Conservation (phyloP, 1,284 basidiomycete species). For the Leccinum holopus region DNA sequence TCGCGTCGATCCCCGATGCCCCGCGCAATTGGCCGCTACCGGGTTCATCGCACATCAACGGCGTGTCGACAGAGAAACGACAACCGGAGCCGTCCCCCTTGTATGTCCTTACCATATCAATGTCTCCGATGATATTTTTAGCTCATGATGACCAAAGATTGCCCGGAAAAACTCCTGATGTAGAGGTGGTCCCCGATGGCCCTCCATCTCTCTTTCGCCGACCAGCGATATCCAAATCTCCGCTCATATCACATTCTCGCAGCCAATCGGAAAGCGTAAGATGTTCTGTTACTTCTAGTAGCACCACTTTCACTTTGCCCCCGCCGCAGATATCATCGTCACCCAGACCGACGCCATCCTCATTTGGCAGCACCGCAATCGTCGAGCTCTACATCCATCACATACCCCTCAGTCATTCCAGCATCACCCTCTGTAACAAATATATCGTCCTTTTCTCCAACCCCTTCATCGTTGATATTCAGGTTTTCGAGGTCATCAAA, state of each 20-base stretch:
- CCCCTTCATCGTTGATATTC: constrained; percentile 22
- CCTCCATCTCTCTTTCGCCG: constrained; percentile 37
- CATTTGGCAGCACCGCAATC: constrained; percentile 32
- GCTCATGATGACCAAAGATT: constrained; percentile 16
- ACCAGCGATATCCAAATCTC: constrained; percentile 38
- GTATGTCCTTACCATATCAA: constrained; percentile 18
- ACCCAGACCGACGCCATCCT: constrained; percentile 35
- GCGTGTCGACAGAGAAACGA: constrained; percentile 18
- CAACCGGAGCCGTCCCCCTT: constrained; percentile 16
- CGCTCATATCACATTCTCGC: constrained; percentile 42
- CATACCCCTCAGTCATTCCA: constrained; percentile 44
- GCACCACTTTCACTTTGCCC: constrained; percentile 11
- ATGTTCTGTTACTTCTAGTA: neutral
- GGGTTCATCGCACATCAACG: constrained; percentile 18
- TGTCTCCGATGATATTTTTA: constrained; percentile 15
- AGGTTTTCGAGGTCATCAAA: too few species aligned
- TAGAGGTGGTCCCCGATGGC: constrained; percentile 25
- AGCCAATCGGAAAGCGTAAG: constrained; percentile 47
- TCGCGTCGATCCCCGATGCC: constrained; percentile 25
- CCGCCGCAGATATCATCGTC: constrained; percentile 25
- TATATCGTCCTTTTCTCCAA: constrained; percentile 35
- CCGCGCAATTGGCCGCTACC: constrained; percentile 16
- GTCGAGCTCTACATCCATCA: constrained; percentile 34
- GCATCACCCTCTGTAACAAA: constrained; percentile 37
- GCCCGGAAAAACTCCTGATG: constrained; percentile 15